Evolutionary conservation across 1,284 basidiomycete species (phyloP), one percentile per base, ranked within the genome.

Genomic region (Irpex sp.): DNA sequence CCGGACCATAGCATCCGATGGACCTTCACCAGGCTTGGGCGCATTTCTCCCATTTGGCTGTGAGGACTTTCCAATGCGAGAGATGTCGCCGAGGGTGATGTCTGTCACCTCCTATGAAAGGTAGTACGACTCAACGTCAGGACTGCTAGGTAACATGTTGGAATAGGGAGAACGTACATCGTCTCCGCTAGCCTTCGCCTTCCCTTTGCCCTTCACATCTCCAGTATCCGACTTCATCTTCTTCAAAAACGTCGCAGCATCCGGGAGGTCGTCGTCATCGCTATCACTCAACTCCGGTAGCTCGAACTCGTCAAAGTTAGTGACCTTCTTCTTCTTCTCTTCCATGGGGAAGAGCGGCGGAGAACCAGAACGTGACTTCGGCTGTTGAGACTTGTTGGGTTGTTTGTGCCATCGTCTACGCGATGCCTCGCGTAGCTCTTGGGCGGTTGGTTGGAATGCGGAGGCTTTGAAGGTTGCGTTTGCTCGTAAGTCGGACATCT

Each of bases 381-480:
- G 6, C 31, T 34, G 31, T 6, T 34, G 31, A 5, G 5, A 6
- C 5, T 26, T 34, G 5, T 1, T 1, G 1, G 5, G 5, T 4
- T 26, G 31, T 34, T 34, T 34, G 6, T 6, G 31, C 40, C 40
- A 47, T n/a, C 40, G 40, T 15, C 40, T 47, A 37, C 72, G 73
- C 31, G 65, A 63, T 5, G 71, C 75, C 6, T 68, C 65, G 8
- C 67, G 65, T 6, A 78, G 62, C 31, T 75, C 75, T 7, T 76
- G 73, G 0, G 65, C 60, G 0, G 78, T 76, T 0, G 87, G 86
- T 66, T 86, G 81, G 66, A 89, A 89, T 1, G 85, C 84, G 3
- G 76, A 71, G 2, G 81, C 76, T 60, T 78, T 79, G 78, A 88
- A 89, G 21, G 85, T 73, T 55, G 79, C 79, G 37, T 76, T 73